Percentiles rank a stretch among this genome's conserved stretches.
Conservation (phyloP, 2,329 filamentous ascomycete species). For the Fusarium palustre region DNA sequence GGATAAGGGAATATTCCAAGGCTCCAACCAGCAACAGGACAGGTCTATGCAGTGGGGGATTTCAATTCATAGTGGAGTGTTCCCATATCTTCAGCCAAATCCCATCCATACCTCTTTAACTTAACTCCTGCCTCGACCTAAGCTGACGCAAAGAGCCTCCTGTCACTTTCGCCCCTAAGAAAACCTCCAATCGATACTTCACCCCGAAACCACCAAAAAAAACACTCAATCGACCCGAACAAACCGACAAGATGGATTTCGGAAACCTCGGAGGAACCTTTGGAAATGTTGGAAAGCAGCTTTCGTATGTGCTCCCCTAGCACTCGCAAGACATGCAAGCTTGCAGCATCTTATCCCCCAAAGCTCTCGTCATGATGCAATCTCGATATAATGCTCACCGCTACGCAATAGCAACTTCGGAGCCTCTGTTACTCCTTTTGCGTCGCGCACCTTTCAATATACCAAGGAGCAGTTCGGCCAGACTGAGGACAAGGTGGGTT, state of each 20-base stretch:
- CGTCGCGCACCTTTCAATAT: slow-evolving; percentile 94
- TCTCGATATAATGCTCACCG: slow-evolving; percentile 30
- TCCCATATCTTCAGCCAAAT: slow-evolving; percentile 41
- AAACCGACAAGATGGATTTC: slow-evolving; percentile 64
- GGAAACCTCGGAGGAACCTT: slow-evolving; percentile 58
- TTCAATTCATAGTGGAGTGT: slow-evolving; percentile 48
- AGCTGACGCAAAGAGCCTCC: slow-evolving; percentile 43
- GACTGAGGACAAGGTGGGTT: slow-evolving; percentile 86
- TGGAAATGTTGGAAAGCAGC: slow-evolving; percentile 58
- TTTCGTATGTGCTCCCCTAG: slow-evolving; percentile 59
- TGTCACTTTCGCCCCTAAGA: slow-evolving; percentile 21
- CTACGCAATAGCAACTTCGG: slow-evolving; percentile 67
- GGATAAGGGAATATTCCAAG: slow-evolving; percentile 41
- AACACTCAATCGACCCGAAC: slow-evolving; percentile 13
- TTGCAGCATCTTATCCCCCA: background rate
- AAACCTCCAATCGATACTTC: slow-evolving; percentile 24
- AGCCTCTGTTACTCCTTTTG: slow-evolving; percentile 89
- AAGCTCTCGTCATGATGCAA: slow-evolving; percentile 19
- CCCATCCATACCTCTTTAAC: background rate
- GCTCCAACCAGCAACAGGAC: slow-evolving; percentile 27
- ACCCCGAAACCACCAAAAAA: slow-evolving; percentile 9
- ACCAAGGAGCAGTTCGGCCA: slow-evolving; percentile 98
- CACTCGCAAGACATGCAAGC: slow-evolving; percentile 26
- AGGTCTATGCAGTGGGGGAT: slow-evolving; percentile 27
- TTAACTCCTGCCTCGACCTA: slow-evolving; percentile 32